Evolutionary conservation across 805 yeast species (phyloP).

Genomic region (Clavispora fructus): DNA sequence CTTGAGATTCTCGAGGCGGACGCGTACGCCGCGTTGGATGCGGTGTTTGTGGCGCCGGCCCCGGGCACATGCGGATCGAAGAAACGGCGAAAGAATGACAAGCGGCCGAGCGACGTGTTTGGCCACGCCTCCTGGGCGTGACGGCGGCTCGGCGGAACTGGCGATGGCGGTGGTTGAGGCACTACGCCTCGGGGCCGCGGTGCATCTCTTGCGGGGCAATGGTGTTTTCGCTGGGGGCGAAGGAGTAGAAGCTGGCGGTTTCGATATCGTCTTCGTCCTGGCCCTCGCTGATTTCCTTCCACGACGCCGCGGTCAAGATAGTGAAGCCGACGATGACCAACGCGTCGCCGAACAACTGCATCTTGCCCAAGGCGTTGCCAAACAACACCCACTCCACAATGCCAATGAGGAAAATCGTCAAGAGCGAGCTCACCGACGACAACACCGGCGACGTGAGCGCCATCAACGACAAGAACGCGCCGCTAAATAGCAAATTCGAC

Average conservation of each 20-base stretch:
- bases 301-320: conserved; percentile 57
- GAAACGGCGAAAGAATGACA: conserved; percentile 1
- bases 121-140: neutral
- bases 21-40: conserved; percentile 1
- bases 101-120: neutral
- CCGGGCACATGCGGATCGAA: neutral
- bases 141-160: too few species aligned
- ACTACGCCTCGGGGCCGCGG: too few species aligned
- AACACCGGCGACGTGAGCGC: conserved; percentile 82
- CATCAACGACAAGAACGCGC: conserved; percentile 70
- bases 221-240: conserved; percentile 29
- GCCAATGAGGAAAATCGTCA: conserved; percentile 79
- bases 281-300: conserved; percentile 57
- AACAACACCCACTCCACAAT: conserved; percentile 66
- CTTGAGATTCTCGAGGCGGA: conserved; percentile 1
- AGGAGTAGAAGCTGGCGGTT: conserved; percentile 36
- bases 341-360: conserved; percentile 64
- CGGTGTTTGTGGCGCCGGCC: neutral
- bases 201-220: conserved; percentile 1
- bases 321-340: conserved; percentile 67
- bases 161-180: too few species aligned
- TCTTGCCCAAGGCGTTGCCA: conserved; percentile 48
- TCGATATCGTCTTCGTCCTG: conserved; percentile 42
- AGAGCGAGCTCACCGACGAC: conserved; percentile 58
- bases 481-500: conserved; percentile 64